Conservation (phyloP, 495 filamentous ascomycete species). For the Cryomyces antarcticus region DNA sequence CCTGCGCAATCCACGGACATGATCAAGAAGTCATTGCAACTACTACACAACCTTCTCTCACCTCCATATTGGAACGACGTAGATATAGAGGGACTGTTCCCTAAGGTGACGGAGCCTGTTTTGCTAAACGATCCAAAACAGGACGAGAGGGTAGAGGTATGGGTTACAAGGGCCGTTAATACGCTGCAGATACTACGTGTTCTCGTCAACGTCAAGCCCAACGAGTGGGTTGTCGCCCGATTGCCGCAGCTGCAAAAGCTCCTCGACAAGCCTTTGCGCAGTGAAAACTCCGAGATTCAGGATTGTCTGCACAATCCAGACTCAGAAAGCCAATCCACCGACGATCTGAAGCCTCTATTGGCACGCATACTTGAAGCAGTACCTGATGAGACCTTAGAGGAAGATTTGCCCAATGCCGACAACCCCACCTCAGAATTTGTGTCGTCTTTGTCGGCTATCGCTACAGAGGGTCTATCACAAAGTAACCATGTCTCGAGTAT, state of each 20-base stretch:
- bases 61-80: constrained; percentile 82
- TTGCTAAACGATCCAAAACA: constrained; percentile 31
- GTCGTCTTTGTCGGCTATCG: constrained; percentile 57
- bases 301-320: constrained; percentile 49
- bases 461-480: constrained; percentile 60
- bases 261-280: constrained; percentile 72
- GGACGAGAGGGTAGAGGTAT: constrained; percentile 35
- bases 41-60: constrained; percentile 74
- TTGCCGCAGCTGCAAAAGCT: constrained; percentile 64
- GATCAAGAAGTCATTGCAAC: constrained; percentile 58
- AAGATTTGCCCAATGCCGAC: constrained; percentile 53
- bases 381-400: constrained; percentile 45
- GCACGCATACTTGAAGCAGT: constrained; percentile 75
- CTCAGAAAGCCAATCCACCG: background rate
- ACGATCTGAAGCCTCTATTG: constrained; percentile 41
- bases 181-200: constrained; percentile 77
- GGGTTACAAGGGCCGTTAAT: constrained; percentile 71
- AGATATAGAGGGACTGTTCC: constrained; percentile 65
- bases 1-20: constrained; percentile 46
- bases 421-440: constrained; percentile 59
- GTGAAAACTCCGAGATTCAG: constrained; percentile 74
- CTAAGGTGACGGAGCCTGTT: constrained; percentile 69
- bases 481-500: constrained; percentile 67
- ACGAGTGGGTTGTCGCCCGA: constrained; percentile 74
- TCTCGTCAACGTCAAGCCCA: constrained; percentile 61